Base-by-base conservation (phyloP, 257 asterid species). In the Anisodus tanguticus region DNA sequence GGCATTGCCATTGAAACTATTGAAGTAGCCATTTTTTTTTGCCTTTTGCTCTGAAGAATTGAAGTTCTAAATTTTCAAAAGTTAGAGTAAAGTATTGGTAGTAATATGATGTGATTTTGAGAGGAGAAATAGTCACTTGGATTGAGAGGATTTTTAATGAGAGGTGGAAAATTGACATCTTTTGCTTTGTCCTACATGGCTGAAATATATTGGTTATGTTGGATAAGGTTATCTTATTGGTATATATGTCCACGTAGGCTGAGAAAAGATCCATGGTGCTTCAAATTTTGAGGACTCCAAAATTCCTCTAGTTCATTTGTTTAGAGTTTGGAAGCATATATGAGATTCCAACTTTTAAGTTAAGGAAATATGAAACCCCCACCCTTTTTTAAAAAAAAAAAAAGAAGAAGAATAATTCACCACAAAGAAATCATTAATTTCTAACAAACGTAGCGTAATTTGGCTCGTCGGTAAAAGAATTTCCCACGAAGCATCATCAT, bases 1-100 rank as follows among this genome's bases (percentile, higher is more conserved):
- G 97, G 93, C 95, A 90, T 78, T 9, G 91, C 92, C 94, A 93
- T 90, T 39, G 94, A 92, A 17, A 93, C 90, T 37, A 95, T 91
- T 67, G 94, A 90, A 81, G 97, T 91, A 67, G 98, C 93, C 98
- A 93, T 95, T 88, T 51, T 53, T 84, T 60, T 83, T 67, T 45
- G 57, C 9, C 80, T 59, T 60, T 80, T 85, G 26, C 58, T 31
- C 82, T 88, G 84, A 22, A 64, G 68, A 37, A 37, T 15, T 68
- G 8, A 4, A 13, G 26, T 62, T 68, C 16, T 7, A 26, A 17
- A 51, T 81, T 86, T 78, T 58, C 57, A 82, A 64, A 41, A 41
- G 26, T 80, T 31, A 47, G 16, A 74, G 43, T 43, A 77, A 82
- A 88, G 54, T 51, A 58, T 79, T 70, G 82, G 82, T 3, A 54